Conservation (phyloP, 352 stramenopile species). For the Globisporangium ultimum region DNA sequence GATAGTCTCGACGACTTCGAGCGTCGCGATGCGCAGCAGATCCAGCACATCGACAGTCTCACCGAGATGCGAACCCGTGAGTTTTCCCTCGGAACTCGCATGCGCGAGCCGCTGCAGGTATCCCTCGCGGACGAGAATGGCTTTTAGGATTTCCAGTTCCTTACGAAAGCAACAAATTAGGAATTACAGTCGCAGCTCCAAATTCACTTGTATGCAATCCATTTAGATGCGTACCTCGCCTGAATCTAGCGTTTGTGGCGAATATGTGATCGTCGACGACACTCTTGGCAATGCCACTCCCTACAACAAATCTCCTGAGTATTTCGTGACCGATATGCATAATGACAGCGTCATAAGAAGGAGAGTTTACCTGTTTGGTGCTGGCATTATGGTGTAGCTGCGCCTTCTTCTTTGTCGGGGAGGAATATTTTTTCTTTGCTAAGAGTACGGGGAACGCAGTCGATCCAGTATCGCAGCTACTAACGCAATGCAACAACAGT, state of each 20-base stretch:
- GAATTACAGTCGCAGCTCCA: neutral
- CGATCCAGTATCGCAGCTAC: no score
- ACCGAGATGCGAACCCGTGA: slow-evolving; percentile 52
- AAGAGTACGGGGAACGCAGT: no score
- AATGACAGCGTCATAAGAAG: no score
- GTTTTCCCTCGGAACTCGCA: slow-evolving; percentile 33
- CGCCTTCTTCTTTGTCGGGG: no score
- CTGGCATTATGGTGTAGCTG: no score
- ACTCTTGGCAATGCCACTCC: slow-evolving; percentile 34
- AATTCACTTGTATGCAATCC: neutral
- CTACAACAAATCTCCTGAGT: slow-evolving; percentile 3
- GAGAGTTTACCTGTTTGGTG: no score
- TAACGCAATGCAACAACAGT: no score
- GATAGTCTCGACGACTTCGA: slow-evolving; percentile 89
- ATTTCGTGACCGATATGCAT: no score
- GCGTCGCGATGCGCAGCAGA: slow-evolving; percentile 75
- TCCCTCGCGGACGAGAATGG: slow-evolving; percentile 86
- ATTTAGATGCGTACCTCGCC: slow-evolving; percentile 35
- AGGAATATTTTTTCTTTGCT: no score
- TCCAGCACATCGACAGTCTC: slow-evolving; percentile 85
- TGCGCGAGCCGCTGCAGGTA: slow-evolving; percentile 76
- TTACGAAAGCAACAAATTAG: slow-evolving; percentile 11
- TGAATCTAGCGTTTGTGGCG: slow-evolving; percentile 31
- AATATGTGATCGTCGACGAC: slow-evolving; percentile 28
- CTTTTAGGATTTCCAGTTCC: slow-evolving; percentile 89